Percentiles rank a stretch among this genome's conserved stretches.
Conservation (phyloP, 1,284 basidiomycete species). For the Apiotrichum veenhuisii region DNA sequence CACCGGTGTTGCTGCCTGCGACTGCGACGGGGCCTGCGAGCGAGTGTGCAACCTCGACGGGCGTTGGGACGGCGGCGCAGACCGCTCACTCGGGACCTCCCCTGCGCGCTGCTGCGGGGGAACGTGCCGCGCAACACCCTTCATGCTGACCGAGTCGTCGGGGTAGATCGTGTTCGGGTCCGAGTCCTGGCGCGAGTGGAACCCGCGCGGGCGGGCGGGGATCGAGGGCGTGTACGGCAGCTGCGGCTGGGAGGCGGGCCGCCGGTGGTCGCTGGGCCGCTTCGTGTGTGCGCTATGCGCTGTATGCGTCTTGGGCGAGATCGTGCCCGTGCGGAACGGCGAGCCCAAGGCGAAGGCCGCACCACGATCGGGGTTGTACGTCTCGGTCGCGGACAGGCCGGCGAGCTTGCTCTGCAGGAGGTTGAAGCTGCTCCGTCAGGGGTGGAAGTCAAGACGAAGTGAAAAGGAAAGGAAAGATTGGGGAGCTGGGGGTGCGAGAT, state of each 20-base stretch:
- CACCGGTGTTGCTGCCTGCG: neutral
- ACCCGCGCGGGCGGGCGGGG: too few relatives aligned
- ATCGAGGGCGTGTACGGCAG: too few relatives aligned
- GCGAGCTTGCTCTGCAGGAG: slow-evolving; percentile 2
- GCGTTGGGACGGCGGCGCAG: too few relatives aligned
- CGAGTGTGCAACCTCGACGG: too few relatives aligned
- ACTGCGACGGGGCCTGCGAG: too few relatives aligned
- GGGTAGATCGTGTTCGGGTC: neutral
- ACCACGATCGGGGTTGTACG: neutral
- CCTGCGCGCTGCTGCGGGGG: too few relatives aligned
- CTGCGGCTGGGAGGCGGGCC: too few relatives aligned
- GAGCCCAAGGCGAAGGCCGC: neutral
- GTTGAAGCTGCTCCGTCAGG: neutral
- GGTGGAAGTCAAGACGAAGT: neutral
- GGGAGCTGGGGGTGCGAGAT: neutral
- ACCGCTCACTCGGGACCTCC: too few relatives aligned
- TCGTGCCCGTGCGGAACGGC: neutral
- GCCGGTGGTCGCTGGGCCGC: too few relatives aligned
- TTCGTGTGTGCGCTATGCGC: neutral
- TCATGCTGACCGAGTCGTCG: slow-evolving; percentile 2
- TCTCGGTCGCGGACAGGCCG: neutral
- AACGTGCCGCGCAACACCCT: neutral
- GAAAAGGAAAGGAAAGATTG: neutral
- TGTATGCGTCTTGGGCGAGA: too few relatives aligned
- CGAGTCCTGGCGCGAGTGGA: neutral